Base-by-base conservation (phyloP, 495 filamentous ascomycete genomes). In the Aspergillus nidulans region DNA sequence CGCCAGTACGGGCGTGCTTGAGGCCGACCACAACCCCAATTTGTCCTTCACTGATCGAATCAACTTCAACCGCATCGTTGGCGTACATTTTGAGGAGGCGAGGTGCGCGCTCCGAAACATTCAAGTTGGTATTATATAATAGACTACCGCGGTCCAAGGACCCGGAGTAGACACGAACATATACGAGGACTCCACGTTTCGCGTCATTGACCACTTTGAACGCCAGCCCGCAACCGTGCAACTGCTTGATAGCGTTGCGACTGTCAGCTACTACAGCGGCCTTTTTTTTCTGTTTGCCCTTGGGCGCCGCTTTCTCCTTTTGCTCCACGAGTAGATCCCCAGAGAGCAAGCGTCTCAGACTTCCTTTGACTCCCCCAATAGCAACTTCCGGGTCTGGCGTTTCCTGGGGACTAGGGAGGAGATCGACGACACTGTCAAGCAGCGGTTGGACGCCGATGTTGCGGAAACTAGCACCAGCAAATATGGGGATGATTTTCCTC, bases 151-250 rank as follows among this genome's bases (percentile, higher is more conserved):
- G 81, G 57, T 82, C 81, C 20, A 99, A 73, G 2, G 81, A 77
- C 6, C 95, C 95, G 9, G 89, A 88, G 69, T 99, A 97, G 16
- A 97, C 90, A 13, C 95, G 83, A 5, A 97, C 84, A 63, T 92
- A 99, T 53, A 95, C 90, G 56, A 99, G 81, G 18, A 94, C 86
- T 9, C 95, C 95, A 12, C 90, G 85, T 44, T 85, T 83, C 12
- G 87, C 72, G 60, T 97, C 92, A 58, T 94, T 86, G 58, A 96
- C 90, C 10, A 97, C 95, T 68, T 99, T 99, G 80, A 99, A 99
- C 13, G 95, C 95, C 28, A 96, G 76, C 3, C 88, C 91, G 56
- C 92, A 88, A 39, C 85, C 83, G 51, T 85, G 81, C 15, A 96
- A 69, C 30, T 85, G 84, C n/a, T 78, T 58, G 12, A 85, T 82